Evolutionary conservation across 169 alveolate species (phyloP), one percentile per base, ranked within the genome.

Genomic region (Perkinsus olseni): DNA sequence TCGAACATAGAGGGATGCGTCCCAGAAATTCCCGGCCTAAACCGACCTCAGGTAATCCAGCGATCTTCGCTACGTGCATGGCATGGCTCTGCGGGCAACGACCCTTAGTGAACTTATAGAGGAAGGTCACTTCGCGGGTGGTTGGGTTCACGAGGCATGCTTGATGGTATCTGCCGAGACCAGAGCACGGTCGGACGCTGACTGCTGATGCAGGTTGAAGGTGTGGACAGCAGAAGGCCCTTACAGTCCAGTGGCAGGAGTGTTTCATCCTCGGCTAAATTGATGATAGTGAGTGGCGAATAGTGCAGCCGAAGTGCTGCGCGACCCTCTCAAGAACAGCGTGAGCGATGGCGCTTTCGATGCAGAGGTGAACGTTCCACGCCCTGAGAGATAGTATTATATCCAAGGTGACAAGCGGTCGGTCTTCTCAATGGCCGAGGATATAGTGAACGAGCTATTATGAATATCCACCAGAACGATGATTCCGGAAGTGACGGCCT

Each of bases 341-440:
- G 36, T 91, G 40, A 51, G 99, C 99, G 20, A 99, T 98, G 28
- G 99, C 99, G n/a, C 99, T 98, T 6, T 99, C 99, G 95, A n/a
- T n/a, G 99, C 99, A 94, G 96, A 98, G 31, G 99, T 99, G 0
- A 99, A 97, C 0, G 99, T 99, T 39, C 99, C 99, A 94, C 99
- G 96, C 0, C 82, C 82, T 62, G 82, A 62, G 50, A 40, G n/a
- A n/a, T n/a, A n/a, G n/a, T n/a, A n/a, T n/a, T n/a, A n/a, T n/a
- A n/a, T n/a, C n/a, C n/a, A n/a, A n/a, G n/a, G n/a, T n/a, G n/a
- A n/a, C n/a, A n/a, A n/a, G n/a, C n/a, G n/a, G n/a, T n/a, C n/a
- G n/a, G n/a, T n/a, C n/a, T n/a, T n/a, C n/a, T n/a, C n/a, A n/a
- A n/a, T n/a, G n/a, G n/a, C n/a, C n/a, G n/a, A n/a, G n/a, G n/a